Base-by-base conservation (phyloP, 768 basidiomycete genomes). In the Mycena epipterygia region DNA sequence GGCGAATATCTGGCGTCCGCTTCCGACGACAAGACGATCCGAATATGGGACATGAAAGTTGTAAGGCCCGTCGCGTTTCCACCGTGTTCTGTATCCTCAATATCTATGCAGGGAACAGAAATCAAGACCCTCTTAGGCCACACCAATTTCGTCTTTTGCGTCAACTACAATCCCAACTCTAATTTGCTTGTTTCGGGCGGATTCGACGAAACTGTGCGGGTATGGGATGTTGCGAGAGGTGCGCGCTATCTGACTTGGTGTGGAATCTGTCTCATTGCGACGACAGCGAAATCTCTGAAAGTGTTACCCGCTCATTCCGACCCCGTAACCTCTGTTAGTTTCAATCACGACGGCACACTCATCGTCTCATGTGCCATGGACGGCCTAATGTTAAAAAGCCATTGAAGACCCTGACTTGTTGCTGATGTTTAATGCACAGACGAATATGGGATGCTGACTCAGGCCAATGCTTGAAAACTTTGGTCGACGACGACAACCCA, bases 361-460 rank as follows among this genome's bases (percentile, higher is more conserved):
- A 92, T 99, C 30, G 93, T 95, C 3, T 97, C 96, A 21, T 95
- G 94, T 74, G 95, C 96, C 14, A 97, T 96, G 93, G 98, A 99
- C 80, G 98, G 97, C 7, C 82, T 99, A 48, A 97, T 99, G 98
- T 98, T 73, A 81, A 92, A 33, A 25, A 25, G 23, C 8, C 35
- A 2, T 82, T 11, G 48, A 2, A 5, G 27, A 64, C 48, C 62
- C 48, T 37, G 49, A 53, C 44, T 42, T 25, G 25, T 44, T 75
- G 57, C 30, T 63, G 37, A 72, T 42, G n/a, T 12, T 37, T 30
- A 62, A 37, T 62, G 57, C 30, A 19, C 76, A 99, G 97, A 78
- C 97, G 98, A 66, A 90, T 99, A 68, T 99, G 98, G 98, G 97
- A 99, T 77, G 92, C 95, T 0, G 91, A 96, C 64, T 97, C 97